Conservation (phyloP, 2,329 filamentous ascomycete genomes). For the Fusarium mexicanum region DNA sequence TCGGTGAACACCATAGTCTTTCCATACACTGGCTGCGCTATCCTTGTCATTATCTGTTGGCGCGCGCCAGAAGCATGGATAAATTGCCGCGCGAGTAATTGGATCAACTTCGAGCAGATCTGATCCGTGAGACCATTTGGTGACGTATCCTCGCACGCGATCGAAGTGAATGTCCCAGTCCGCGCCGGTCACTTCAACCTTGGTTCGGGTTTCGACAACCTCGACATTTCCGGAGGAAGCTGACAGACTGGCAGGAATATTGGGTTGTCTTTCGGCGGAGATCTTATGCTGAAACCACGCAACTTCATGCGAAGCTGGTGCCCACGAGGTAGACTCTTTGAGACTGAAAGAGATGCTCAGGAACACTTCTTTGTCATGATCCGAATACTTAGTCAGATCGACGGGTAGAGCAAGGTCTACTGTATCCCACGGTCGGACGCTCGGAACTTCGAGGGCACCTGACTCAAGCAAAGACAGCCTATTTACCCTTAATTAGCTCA, state of each 20-base stretch:
- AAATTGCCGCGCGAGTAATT: neutral
- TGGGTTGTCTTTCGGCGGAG: neutral
- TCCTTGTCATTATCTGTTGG: conserved; percentile 13
- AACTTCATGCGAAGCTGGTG: neutral
- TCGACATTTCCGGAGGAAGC: neutral
- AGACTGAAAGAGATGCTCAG: neutral
- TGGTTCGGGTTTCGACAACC: neutral
- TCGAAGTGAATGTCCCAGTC: neutral
- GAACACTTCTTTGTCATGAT: neutral
- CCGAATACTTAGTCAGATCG: neutral
- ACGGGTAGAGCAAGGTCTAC: neutral
- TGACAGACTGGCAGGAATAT: fast-evolving
- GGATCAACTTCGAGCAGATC: neutral
- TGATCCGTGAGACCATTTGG: neutral
- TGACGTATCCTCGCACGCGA: conserved; percentile 5
- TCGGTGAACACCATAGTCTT: conserved; percentile 5
- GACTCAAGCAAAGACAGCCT: neutral
- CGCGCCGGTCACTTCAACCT: neutral
- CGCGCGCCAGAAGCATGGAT: conserved; percentile 16
- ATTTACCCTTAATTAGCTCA: fast-evolving
- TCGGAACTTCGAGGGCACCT: neutral
- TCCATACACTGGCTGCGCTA: neutral
- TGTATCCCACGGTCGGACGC: neutral
- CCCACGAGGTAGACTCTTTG: neutral
- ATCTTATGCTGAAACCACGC: conserved; percentile 17